Evolutionary conservation across 306 rosid species (phyloP).

Genomic region (Casuarina glauca): DNA sequence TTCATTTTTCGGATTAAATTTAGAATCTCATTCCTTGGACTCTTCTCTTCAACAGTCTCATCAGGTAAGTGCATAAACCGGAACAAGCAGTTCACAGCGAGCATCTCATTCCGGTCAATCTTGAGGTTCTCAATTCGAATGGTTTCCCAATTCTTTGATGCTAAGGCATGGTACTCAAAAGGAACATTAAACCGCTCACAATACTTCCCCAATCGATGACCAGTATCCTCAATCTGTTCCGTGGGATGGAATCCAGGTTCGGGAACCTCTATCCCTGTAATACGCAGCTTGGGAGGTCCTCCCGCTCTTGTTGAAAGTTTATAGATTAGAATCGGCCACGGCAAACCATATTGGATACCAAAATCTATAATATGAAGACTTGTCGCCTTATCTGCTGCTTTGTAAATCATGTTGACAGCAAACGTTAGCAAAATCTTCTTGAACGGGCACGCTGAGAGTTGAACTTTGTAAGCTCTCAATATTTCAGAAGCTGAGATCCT

Average conservation of each 20-base stretch:
- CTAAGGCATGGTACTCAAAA: constrained; percentile 52
- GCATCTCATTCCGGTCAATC: neutral
- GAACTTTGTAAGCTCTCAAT: constrained; percentile 57
- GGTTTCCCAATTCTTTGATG: neutral
- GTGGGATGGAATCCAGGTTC: constrained; percentile 76
- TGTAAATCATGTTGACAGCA: constrained; percentile 39
- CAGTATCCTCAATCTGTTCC: constrained; percentile 68
- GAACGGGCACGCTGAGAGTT: constrained; percentile 53
- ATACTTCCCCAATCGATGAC: constrained; percentile 55
- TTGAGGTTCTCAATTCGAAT: constrained; percentile 6
- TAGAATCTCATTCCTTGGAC: neutral
- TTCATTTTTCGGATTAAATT: neutral
- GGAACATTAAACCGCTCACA: constrained; percentile 60
- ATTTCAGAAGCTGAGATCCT: constrained; percentile 44
- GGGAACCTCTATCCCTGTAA: constrained; percentile 80
- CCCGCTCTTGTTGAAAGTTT: constrained; percentile 44
- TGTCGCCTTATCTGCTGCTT: constrained; percentile 40
- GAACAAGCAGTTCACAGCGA: neutral
- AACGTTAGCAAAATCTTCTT: constrained; percentile 42
- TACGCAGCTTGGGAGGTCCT: constrained; percentile 48
- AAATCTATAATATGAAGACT: constrained; percentile 64
- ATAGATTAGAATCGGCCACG: constrained; percentile 70
- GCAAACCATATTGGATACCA: constrained; percentile 72
- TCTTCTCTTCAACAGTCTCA: neutral
- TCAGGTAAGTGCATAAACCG: neutral